These are phyloP conservation scores for Fulvia fulva DNA, from an alignment of 2,329 filamentous ascomycete genomes.

Conservation along the genomic window DNA sequence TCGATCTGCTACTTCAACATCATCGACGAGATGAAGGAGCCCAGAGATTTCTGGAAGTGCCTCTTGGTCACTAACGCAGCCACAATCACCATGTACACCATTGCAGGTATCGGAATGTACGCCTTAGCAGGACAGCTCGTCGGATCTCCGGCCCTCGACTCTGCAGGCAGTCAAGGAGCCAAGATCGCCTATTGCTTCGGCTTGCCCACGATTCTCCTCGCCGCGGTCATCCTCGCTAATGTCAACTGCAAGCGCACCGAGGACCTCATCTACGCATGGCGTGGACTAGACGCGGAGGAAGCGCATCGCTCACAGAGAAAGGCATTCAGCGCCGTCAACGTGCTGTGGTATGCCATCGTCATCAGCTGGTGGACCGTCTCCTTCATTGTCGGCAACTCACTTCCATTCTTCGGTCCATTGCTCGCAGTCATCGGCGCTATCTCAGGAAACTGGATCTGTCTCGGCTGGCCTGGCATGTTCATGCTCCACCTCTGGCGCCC, in stretches of 20 bases:
- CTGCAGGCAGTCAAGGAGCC: conserved; percentile 51
- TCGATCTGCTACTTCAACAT: conserved; percentile 67
- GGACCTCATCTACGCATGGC: conserved; percentile 23
- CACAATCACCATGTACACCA: conserved; percentile 59
- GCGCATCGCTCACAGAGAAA: background rate
- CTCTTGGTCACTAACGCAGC: conserved; percentile 58
- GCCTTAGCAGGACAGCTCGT: conserved; percentile 59
- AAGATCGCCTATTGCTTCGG: conserved; percentile 70
- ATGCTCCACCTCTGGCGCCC: conserved; percentile 14
- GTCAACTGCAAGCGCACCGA: conserved; percentile 66
- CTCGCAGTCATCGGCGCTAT: conserved; percentile 59
- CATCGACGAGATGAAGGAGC: conserved; percentile 60
- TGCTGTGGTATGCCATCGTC: conserved; percentile 56
- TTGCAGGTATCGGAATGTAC: conserved; percentile 65
- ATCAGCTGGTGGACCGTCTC: conserved; percentile 56
- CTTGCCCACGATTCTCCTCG: conserved; percentile 66
- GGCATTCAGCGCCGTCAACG: conserved; percentile 6
- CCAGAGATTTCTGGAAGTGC: conserved; percentile 58
- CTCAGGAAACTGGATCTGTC: conserved; percentile 64
- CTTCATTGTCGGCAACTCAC: conserved; percentile 65
- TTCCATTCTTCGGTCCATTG: conserved; percentile 65
- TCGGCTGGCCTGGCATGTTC: conserved; percentile 20
- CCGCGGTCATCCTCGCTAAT: conserved; percentile 66
- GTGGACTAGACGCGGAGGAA: conserved; percentile 28
- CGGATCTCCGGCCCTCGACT: conserved; percentile 61